Percentiles rank a stretch among this genome's conserved stretches.
These are phyloP conservation scores for Pyrrhoderma lamaoense DNA, from an alignment of 1,284 basidiomycete genomes.

Conservation along the genomic window DNA sequence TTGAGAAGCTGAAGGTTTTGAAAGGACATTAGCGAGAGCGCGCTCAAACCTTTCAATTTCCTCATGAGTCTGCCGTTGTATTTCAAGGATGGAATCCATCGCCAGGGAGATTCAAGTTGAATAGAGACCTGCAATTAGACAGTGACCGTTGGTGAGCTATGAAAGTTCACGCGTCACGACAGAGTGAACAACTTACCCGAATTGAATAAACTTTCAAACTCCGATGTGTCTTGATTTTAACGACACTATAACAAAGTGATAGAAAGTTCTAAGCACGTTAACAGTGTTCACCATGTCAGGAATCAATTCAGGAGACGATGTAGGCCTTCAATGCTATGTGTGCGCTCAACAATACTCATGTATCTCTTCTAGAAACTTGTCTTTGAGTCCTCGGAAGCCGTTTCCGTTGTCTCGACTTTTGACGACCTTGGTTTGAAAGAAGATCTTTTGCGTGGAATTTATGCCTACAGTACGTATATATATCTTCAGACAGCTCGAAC, in stretches of 20 bases:
- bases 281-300: constrained; percentile 25
- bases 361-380: constrained; percentile 67
- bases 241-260: not conserved
- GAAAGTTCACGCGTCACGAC: not conserved
- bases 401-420: constrained; percentile 81
- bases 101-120: constrained; percentile 2
- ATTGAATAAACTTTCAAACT: constrained; percentile 38
- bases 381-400: constrained; percentile 95
- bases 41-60: constrained; percentile 87
- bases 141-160: not conserved
- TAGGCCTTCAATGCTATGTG: not conserved
- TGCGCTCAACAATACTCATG: constrained; percentile 10
- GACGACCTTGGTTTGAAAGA: constrained; percentile 94
- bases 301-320: constrained; percentile 22
- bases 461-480: constrained; percentile 85
- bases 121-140: not conserved
- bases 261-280: constrained; percentile 7
- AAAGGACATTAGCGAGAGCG: constrained; percentile 64
- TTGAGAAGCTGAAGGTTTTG: constrained; percentile 53
- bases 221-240: constrained; percentile 29
- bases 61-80: constrained; percentile 90
- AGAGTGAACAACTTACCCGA: too few species aligned
- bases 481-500: constrained; percentile 6
- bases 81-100: constrained; percentile 91
- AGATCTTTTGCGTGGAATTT: constrained; percentile 93